These are phyloP conservation scores for Clavariopsis aquatica DNA, from an alignment of 495 filamentous ascomycete species.

Conservation along the genomic window DNA sequence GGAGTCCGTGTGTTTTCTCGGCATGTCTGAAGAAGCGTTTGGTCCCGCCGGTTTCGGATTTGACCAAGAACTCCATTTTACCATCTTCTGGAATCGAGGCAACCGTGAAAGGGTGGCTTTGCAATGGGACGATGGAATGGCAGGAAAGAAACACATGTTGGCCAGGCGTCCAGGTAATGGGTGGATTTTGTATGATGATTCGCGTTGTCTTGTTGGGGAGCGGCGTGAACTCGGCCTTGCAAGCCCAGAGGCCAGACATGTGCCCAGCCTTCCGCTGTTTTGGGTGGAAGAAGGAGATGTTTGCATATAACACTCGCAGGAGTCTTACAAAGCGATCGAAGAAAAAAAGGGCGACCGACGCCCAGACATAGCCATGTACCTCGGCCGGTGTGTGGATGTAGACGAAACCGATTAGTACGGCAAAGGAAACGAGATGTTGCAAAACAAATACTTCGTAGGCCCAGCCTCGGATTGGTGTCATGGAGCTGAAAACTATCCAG, in stretches of 20 bases:
- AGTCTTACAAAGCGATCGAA: slow-evolving; percentile 67
- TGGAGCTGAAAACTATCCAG: slow-evolving; percentile 69
- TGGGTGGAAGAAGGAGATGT: slow-evolving; percentile 62
- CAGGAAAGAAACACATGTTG: slow-evolving; percentile 78
- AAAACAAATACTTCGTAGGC: slow-evolving; percentile 81
- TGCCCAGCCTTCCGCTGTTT: slow-evolving; percentile 36
- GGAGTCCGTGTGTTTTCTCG: slow-evolving; percentile 48
- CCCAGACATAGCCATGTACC: slow-evolving; percentile 64
- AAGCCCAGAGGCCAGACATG: slow-evolving; percentile 42
- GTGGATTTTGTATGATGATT: slow-evolving; percentile 67
- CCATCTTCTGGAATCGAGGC: slow-evolving; percentile 59
- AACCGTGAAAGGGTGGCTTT: slow-evolving; percentile 84
- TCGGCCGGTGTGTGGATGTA: slow-evolving; percentile 64
- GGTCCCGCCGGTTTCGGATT: slow-evolving; percentile 71
- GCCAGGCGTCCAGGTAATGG: slow-evolving; percentile 72
- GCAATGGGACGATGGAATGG: slow-evolving; percentile 65
- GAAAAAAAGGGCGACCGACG: slow-evolving; percentile 67
- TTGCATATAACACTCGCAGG: slow-evolving; percentile 59
- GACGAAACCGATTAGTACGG: slow-evolving; percentile 67
- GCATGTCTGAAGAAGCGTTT: slow-evolving; percentile 65
- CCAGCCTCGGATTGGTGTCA: slow-evolving; percentile 66
- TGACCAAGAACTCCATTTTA: slow-evolving; percentile 69
- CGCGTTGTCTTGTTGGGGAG: slow-evolving; percentile 65
- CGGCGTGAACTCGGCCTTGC: slow-evolving; percentile 63
- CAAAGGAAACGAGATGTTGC: slow-evolving; percentile 71